These are phyloP conservation scores for Afroboletus lepidellus DNA, from an alignment of 1,284 basidiomycete genomes.

Conservation along the genomic window DNA sequence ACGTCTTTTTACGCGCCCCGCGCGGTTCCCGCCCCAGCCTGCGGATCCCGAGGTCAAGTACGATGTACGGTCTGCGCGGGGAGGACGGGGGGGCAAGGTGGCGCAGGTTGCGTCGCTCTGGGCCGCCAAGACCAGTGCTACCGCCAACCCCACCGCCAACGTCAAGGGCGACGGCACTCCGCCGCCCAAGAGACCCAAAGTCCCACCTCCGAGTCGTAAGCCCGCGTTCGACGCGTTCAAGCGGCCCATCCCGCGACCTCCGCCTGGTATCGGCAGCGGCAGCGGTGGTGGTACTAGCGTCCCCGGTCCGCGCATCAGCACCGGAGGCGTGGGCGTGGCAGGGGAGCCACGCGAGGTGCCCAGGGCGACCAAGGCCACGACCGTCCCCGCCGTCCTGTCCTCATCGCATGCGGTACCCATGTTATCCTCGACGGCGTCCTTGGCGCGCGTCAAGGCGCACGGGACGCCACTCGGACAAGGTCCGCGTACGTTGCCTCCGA, in stretches of 20 bases:
- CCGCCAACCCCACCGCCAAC: neutral
- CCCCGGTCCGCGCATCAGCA: neutral
- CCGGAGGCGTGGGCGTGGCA: too few species aligned
- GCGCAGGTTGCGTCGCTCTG: slow-evolving; percentile 72
- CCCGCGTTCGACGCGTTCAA: slow-evolving; percentile 10
- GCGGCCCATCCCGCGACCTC: slow-evolving; percentile 7
- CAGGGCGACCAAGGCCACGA: slow-evolving; percentile 30
- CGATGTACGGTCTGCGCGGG: slow-evolving; percentile 72
- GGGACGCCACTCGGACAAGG: slow-evolving; percentile 21
- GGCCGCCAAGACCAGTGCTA: slow-evolving; percentile 45
- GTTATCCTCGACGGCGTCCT: slow-evolving; percentile 70
- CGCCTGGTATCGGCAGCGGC: neutral
- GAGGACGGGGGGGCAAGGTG: slow-evolving; percentile 75
- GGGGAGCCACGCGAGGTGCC: slow-evolving; percentile 17
- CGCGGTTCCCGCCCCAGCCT: slow-evolving; percentile 37
- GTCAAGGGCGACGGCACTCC: neutral
- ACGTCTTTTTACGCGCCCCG: slow-evolving; percentile 23
- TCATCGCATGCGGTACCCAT: slow-evolving; percentile 68
- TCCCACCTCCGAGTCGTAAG: slow-evolving; percentile 2
- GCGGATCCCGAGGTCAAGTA: slow-evolving; percentile 58
- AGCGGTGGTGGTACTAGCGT: neutral
- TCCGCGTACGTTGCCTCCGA: slow-evolving; percentile 27
- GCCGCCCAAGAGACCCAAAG: slow-evolving; percentile 12
- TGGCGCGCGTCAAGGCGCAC: slow-evolving; percentile 48
- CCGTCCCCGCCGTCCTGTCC: slow-evolving; percentile 64